Evolutionary conservation across 345 rosid genomes (phyloP), one percentile per base, ranked within the genome.

Genomic region (Eucalyptus cladocalyx): DNA sequence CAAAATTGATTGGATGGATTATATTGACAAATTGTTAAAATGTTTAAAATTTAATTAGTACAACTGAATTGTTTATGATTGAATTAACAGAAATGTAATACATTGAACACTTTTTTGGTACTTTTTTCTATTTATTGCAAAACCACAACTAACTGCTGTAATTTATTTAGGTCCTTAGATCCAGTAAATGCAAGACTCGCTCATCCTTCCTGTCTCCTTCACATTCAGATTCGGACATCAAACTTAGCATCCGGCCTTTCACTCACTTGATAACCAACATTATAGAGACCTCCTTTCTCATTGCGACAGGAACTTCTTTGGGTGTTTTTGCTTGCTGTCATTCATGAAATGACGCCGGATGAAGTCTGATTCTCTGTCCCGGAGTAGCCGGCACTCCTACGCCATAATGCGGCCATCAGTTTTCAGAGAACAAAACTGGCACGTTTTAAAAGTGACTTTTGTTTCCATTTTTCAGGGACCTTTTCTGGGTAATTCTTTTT

Each of bases 71-170:
- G 4, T 53, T 53, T 19, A 53, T 53, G 2, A 19, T 8, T 53
- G 1, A 53, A 53, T 53, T 53, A 0, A 53, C 0, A 53, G 11
- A 8, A 53, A 53, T 0, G 0, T 53, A 51, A 4, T 8, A 0
- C 0, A 19, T 19, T 53, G 2, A 53, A 53, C 58, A 8, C 26
- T 53, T 51, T 19, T 53, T 53, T 53, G 26, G 5, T 53, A 21
- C 5, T 53, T 53, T 53, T 53, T 8, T 53, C 11, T 53, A 53
- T 53, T 53, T 53, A 19, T 53, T 53, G 0, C 26, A 53, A 53
- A 53, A 53, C 58, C 26, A 53, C 2, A 53, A 53, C 21, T 26
- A 26, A 58, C 0, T 58, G 16, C n/a, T 58, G n/a, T 58, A 58
- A 26, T 26, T 58, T 58, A 26, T 58, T 58, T 11, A 5, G 67